A percentile compares a stretch with the other conserved stretches of the same genome.
These are phyloP conservation scores for Dionaea muscipula DNA, from an alignment of 179 eudicot species.

Conservation along the genomic window DNA sequence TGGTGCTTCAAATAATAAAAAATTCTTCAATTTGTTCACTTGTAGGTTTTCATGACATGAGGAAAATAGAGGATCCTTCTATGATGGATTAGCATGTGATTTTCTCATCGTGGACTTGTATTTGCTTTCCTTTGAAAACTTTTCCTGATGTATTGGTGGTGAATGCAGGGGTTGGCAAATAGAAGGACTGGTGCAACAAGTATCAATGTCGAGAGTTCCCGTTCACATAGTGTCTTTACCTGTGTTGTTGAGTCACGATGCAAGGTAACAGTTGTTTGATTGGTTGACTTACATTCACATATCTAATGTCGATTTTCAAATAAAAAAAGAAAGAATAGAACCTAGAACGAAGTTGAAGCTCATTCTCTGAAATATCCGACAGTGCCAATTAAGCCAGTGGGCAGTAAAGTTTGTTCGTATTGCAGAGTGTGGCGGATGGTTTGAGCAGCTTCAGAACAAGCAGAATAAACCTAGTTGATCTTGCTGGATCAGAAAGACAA, in stretches of 20 bases:
- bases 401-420: slow-evolving; percentile 11
- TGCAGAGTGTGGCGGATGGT: slow-evolving; percentile 67
- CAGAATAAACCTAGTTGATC: slow-evolving; percentile 89
- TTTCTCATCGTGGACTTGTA: no score
- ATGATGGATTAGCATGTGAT: no score
- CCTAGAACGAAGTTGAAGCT: no score
- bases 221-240: slow-evolving; percentile 94
- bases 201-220: slow-evolving; percentile 93
- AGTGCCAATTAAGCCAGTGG: slow-evolving; percentile 1
- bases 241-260: slow-evolving; percentile 88
- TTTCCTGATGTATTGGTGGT: slow-evolving; percentile 3
- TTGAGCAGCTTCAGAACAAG: slow-evolving; percentile 73
- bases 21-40: no score
- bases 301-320: not conserved
- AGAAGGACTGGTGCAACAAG: slow-evolving; percentile 81
- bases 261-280: slow-evolving; percentile 53
- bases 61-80: no score
- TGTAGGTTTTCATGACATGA: no score
- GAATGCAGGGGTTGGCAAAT: slow-evolving; percentile 85
- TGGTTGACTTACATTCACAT: not conserved
- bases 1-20: no score
- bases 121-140: no score
- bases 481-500: slow-evolving; percentile 98
- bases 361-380: no score
- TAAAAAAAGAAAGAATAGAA: no score